A percentile compares a stretch with the other conserved stretches of the same genome.
phyloP scores from a whole-genome alignment of 208 protist genomes.

The Trichomonas gallinae region DNA sequence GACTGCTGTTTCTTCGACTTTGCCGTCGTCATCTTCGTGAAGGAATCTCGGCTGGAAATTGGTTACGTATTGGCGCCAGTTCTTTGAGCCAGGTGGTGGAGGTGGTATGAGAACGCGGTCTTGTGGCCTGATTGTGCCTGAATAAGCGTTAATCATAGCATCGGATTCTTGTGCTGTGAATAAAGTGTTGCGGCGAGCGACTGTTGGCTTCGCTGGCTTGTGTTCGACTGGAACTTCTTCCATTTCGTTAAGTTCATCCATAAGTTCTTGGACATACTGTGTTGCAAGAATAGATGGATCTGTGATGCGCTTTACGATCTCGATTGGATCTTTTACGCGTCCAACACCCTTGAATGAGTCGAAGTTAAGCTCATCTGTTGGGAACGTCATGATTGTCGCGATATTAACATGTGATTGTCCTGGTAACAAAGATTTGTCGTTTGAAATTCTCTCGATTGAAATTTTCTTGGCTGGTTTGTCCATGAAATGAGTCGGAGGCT shows the following conservation, averaged over 20 bases:
- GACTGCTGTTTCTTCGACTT: neutral
- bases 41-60: neutral
- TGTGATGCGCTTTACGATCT: neutral
- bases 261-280: neutral
- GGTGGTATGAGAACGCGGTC: neutral
- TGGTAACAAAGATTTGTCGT: neutral
- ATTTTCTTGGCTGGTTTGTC: neutral
- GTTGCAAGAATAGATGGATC: neutral
- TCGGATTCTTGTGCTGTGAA: neutral
- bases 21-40: neutral
- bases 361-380: neutral
- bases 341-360: neutral
- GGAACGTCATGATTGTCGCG: neutral
- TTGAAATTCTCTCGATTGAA: neutral
- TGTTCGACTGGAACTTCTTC: neutral
- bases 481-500: neutral
- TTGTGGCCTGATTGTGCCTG: neutral
- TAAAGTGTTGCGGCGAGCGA: neutral
- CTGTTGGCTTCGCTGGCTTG: neutral
- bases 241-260: neutral
- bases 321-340: neutral
- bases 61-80: neutral
- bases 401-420: neutral
- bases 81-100: neutral
- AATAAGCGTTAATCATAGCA: neutral